Conservation (phyloP, 768 basidiomycete species). For the Pleurotus djamor region DNA sequence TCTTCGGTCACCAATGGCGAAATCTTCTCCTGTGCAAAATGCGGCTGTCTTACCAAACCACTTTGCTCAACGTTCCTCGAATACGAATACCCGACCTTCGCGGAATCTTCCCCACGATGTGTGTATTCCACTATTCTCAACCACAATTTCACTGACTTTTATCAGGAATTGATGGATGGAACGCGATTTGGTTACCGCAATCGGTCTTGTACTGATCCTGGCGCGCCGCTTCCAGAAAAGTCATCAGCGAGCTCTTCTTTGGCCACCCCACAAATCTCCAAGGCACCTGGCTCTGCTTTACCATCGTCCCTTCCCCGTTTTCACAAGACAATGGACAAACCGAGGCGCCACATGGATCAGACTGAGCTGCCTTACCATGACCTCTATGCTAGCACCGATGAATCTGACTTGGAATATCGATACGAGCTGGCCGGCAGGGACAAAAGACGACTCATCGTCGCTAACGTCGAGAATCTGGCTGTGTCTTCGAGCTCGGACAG, state of each 20-base stretch:
- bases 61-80: constrained; percentile 24
- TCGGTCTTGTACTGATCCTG: constrained; percentile 36
- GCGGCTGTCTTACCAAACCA: constrained; percentile 13
- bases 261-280: constrained; percentile 8
- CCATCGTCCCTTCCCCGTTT: background rate
- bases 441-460: constrained; percentile 39
- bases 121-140: background rate
- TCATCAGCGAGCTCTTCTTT: background rate
- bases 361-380: constrained; percentile 19
- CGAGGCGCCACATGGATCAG: constrained; percentile 8
- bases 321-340: constrained; percentile 6
- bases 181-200: constrained; percentile 12
- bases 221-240: constrained; percentile 8
- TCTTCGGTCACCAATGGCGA: constrained; percentile 32
- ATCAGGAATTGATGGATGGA: constrained; percentile 10
- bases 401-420: constrained; percentile 42
- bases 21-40: constrained; percentile 14
- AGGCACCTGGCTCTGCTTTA: background rate
- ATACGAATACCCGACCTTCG: constrained; percentile 20
- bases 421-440: constrained; percentile 34
- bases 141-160: constrained; percentile 11
- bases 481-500: constrained; percentile 37
- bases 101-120: constrained; percentile 15
- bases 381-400: constrained; percentile 24
- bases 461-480: constrained; percentile 34